Percentiles rank a stretch among this genome's conserved stretches.
These are phyloP conservation scores for Thraustotheca clavata DNA, from an alignment of 352 stramenopile genomes.

Conservation along the genomic window DNA sequence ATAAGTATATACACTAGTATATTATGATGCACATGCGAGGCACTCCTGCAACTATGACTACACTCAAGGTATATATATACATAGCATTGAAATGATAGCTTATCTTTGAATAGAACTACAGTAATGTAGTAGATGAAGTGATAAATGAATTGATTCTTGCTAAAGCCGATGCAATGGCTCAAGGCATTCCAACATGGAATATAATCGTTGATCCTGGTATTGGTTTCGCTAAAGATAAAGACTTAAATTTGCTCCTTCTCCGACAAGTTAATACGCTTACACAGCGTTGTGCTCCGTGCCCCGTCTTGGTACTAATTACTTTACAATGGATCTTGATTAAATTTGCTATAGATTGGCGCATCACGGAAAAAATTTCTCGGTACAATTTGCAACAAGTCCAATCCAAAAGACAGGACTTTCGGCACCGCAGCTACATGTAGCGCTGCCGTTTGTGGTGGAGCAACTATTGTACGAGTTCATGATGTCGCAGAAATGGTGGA, in stretches of 20 bases:
- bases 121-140: conserved; percentile 87
- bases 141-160: conserved; percentile 59
- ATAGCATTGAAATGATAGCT: neutral
- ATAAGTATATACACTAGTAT: too few species aligned
- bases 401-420: conserved; percentile 86
- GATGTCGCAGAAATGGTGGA: conserved; percentile 90
- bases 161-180: conserved; percentile 60
- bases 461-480: conserved; percentile 93
- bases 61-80: conserved; percentile 41
- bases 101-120: conserved; percentile 60
- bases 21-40: conserved; percentile 97
- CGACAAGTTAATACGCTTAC: conserved; percentile 60
- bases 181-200: conserved; percentile 90
- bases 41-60: conserved; percentile 93
- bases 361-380: conserved; percentile 98
- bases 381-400: conserved; percentile 77
- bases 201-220: conserved; percentile 96
- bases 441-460: conserved; percentile 58
- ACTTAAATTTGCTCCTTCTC: conserved; percentile 89
- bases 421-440: conserved; percentile 90
- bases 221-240: conserved; percentile 94
- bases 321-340: neutral
- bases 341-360: conserved; percentile 82
- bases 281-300: conserved; percentile 33
- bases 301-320: conserved; percentile 38